A percentile compares a stretch with the other conserved stretches of the same genome.
Evolutionary conservation across 1,284 basidiomycete genomes (phyloP).

Genomic region (Ustilago lituana): DNA sequence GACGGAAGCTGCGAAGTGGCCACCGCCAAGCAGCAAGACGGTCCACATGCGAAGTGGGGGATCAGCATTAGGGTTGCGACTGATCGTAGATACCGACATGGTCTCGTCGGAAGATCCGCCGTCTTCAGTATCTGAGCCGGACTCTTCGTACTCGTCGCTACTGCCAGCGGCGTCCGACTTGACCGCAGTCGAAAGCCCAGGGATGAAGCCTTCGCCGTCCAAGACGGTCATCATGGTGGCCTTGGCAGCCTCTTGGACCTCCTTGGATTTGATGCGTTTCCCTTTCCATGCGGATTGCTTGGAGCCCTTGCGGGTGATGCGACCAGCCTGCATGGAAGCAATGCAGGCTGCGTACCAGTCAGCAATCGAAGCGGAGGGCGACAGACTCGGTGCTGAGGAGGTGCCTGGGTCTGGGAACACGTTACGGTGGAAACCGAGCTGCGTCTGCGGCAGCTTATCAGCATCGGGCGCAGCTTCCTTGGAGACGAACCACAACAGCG

Average conservation of each 20-base stretch:
- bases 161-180: slow-evolving; percentile 19
- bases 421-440: slow-evolving; percentile 86
- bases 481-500: slow-evolving; percentile 88
- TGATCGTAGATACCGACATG: slow-evolving; percentile 24
- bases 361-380: slow-evolving; percentile 5
- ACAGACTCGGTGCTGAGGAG: slow-evolving; percentile 48
- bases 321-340: slow-evolving; percentile 68
- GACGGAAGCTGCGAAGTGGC: slow-evolving; percentile 94
- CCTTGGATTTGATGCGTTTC: slow-evolving; percentile 59
- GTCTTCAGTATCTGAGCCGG: slow-evolving; percentile 17
- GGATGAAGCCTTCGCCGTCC: slow-evolving; percentile 54
- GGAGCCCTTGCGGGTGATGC: slow-evolving; percentile 44
- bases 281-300: slow-evolving; percentile 50
- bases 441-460: slow-evolving; percentile 73
- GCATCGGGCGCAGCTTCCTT: slow-evolving; percentile 69
- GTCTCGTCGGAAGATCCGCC: slow-evolving; percentile 25
- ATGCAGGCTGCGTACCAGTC: slow-evolving; percentile 68
- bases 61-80: slow-evolving; percentile 30
- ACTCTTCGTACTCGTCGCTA: slow-evolving; percentile 32
- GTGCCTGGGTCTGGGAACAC: slow-evolving; percentile 72
- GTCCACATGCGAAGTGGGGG: slow-evolving; percentile 78
- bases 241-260: slow-evolving; percentile 55
- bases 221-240: slow-evolving; percentile 55
- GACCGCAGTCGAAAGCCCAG: slow-evolving; percentile 30
- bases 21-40: slow-evolving; percentile 93